Conservation (phyloP, 2,329 filamentous ascomycete genomes). For the Cordyceps farinosa region DNA sequence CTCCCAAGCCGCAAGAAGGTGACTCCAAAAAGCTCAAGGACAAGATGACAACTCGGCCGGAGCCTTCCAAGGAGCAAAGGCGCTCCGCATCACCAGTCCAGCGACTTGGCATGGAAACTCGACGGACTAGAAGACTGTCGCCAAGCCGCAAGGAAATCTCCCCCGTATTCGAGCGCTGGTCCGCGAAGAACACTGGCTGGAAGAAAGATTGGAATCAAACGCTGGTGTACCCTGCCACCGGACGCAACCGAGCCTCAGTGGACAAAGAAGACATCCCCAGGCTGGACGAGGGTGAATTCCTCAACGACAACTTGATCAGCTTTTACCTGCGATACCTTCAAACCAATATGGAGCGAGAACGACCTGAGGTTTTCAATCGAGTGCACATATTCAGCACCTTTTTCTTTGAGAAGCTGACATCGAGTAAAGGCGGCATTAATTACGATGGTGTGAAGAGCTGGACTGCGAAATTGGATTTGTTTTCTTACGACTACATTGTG, state of each 20-base stretch:
- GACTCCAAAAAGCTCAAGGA: conserved; percentile 27
- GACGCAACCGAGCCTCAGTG: conserved; percentile 61
- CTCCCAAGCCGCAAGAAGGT: neutral
- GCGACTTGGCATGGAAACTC: conserved; percentile 21
- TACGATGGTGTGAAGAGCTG: conserved; percentile 83
- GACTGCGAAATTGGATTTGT: conserved; percentile 82
- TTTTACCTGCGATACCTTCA: conserved; percentile 82
- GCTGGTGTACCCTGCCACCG: conserved; percentile 57
- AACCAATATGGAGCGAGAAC: conserved; percentile 50
- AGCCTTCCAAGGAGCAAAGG: neutral
- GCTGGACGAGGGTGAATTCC: conserved; percentile 77
- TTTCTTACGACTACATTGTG: conserved; percentile 82
- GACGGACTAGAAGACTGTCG: conserved; percentile 26
- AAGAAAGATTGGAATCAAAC: conserved; percentile 51
- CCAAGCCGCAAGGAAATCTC: conserved; percentile 18
- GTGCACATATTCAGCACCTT: conserved; percentile 92
- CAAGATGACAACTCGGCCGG: conserved; percentile 21
- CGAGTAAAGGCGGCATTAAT: conserved; percentile 60
- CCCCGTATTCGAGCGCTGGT: conserved; percentile 43
- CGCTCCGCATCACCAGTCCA: conserved; percentile 7
- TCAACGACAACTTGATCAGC: conserved; percentile 89
- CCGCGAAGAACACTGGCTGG: conserved; percentile 49
- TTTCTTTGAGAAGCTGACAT: conserved; percentile 76
- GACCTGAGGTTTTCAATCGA: conserved; percentile 55
- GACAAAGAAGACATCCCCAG: conserved; percentile 69